Evolutionary conservation across 2,329 filamentous ascomycete genomes (phyloP).

Genomic region (Microthyrium microscopicum): DNA sequence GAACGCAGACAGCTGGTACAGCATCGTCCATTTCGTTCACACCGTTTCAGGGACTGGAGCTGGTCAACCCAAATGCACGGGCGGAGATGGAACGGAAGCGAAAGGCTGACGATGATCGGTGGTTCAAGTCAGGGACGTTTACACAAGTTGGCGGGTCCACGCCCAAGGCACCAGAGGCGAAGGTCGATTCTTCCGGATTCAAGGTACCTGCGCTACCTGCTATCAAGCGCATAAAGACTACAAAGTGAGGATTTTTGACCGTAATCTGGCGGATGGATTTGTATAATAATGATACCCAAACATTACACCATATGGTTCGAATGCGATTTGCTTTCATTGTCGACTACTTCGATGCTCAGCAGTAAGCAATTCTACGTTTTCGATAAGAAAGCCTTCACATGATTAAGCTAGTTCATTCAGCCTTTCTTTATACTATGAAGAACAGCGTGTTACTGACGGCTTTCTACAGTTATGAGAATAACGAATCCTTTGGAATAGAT

Average conservation of each 20-base stretch:
- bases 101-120: slow-evolving; percentile 86
- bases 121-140: slow-evolving; percentile 96
- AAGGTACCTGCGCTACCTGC: slow-evolving; percentile 64
- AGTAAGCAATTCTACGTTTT: no score
- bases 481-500: no score
- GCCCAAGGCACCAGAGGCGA: slow-evolving; percentile 16
- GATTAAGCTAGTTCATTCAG: no score
- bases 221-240: slow-evolving; percentile 38
- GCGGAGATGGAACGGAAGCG: slow-evolving; percentile 78
- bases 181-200: slow-evolving; percentile 47
- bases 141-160: slow-evolving; percentile 52
- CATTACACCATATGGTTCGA: no score
- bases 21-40: slow-evolving; percentile 84
- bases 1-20: slow-evolving; percentile 54
- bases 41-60: slow-evolving; percentile 81
- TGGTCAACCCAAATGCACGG: slow-evolving; percentile 83
- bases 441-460: no score
- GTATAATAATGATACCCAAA: no score
- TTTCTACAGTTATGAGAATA: no score
- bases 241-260: not conserved
- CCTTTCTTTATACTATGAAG: no score
- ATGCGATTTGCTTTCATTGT: no score
- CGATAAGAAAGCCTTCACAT: no score
- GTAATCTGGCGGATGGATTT: no score
- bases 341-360: no score